Percentiles rank a stretch among this genome's conserved stretches.
Evolutionary conservation across 164 flowering plant species (phyloP).

Genomic region (Annona squamosa): DNA sequence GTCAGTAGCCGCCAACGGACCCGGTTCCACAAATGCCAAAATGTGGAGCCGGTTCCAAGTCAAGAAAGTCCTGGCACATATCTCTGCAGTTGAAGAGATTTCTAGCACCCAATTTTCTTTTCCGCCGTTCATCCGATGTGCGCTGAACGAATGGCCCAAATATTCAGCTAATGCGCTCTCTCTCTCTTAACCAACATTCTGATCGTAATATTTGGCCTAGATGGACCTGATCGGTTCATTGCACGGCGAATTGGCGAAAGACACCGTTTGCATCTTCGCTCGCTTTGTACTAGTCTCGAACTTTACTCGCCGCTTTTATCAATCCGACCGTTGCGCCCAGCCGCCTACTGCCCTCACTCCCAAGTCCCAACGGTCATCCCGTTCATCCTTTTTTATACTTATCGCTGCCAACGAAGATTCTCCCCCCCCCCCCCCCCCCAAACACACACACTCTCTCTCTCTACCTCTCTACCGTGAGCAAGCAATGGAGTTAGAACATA

Average conservation of each 20-base stretch:
- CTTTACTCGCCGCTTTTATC: not conserved
- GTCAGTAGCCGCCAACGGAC: too few relatives aligned
- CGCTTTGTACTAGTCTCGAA: not conserved
- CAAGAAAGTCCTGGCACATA: too few relatives aligned
- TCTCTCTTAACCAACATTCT: not conserved
- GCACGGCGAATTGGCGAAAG: not conserved
- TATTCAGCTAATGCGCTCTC: not conserved
- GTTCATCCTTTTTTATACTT: not conserved
- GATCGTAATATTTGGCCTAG: not conserved
- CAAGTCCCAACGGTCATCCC: not conserved
- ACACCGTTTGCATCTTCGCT: not conserved
- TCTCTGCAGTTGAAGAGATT: too few relatives aligned
- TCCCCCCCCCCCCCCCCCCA: conserved; percentile 1
- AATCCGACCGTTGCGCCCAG: not conserved
- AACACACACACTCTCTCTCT: not conserved
- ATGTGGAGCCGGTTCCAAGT: too few relatives aligned
- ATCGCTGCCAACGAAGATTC: not conserved
- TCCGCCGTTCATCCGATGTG: not conserved
- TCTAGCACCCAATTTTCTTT: not conserved
- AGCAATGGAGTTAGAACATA: not conserved
- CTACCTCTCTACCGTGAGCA: not conserved
- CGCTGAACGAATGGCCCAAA: not conserved
- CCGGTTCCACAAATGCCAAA: too few relatives aligned
- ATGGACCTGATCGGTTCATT: not conserved
- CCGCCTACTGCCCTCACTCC: not conserved